Evolutionary conservation across 2,329 filamentous ascomycete genomes (phyloP).

Genomic region (Pseudogymnoascus sp.): DNA sequence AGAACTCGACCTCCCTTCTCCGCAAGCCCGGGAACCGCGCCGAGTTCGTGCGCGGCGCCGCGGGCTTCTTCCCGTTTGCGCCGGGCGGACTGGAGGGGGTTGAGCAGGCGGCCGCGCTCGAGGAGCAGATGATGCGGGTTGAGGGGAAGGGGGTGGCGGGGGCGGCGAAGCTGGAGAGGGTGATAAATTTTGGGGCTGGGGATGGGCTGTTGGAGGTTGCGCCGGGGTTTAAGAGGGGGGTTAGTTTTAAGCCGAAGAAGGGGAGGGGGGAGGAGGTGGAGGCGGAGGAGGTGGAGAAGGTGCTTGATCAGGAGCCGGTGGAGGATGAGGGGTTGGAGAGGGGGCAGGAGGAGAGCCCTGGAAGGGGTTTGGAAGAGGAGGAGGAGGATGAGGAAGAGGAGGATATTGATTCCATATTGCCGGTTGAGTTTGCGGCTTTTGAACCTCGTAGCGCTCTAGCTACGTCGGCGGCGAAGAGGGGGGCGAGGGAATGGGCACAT

Average conservation of each 20-base stretch:
- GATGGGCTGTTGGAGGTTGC: slow-evolving; percentile 73
- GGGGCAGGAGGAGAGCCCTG: slow-evolving; percentile 27
- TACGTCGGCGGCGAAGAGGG: slow-evolving; percentile 62
- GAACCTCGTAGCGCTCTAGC: slow-evolving; percentile 75
- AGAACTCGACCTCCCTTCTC: slow-evolving; percentile 84
- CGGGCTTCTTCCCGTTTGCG: slow-evolving; percentile 89
- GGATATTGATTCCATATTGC: slow-evolving; percentile 77
- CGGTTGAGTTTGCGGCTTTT: slow-evolving; percentile 86
- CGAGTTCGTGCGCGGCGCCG: slow-evolving; percentile 86
- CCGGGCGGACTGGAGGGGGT: slow-evolving; percentile 84
- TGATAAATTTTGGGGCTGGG: slow-evolving; percentile 74
- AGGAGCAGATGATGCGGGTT: slow-evolving; percentile 61
- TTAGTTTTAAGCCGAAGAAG: slow-evolving; percentile 61
- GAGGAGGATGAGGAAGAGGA: slow-evolving; percentile 41
- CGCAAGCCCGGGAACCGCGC: slow-evolving; percentile 79
- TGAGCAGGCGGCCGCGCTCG: slow-evolving; percentile 74
- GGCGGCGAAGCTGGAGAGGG: slow-evolving; percentile 61
- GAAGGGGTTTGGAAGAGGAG: slow-evolving; percentile 28
- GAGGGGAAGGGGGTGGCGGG: slow-evolving; percentile 36
- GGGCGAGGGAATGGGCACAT: slow-evolving; percentile 88
- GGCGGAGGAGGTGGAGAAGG: slow-evolving; percentile 62
- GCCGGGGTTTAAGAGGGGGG: slow-evolving; percentile 72
- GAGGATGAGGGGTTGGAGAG: slow-evolving; percentile 25
- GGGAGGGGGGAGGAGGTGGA: slow-evolving; percentile 49
- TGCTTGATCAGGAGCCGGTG: slow-evolving; percentile 43